A percentile compares a stretch with the other conserved stretches of the same genome.
Evolutionary conservation across 345 rosid genomes (phyloP).

Genomic region (Corchorus capsularis): DNA sequence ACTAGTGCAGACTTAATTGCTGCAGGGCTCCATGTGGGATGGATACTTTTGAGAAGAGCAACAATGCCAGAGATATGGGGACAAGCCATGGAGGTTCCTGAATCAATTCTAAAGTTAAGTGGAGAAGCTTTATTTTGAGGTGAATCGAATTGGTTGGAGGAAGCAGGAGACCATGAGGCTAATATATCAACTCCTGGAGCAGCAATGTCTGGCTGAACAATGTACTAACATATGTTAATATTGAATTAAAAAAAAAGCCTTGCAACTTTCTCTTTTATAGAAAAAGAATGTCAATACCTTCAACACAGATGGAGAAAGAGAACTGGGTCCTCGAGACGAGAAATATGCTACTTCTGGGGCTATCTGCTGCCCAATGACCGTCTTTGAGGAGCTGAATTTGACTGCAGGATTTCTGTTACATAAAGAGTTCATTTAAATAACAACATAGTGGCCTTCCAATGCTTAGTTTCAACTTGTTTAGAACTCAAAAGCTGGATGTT

Average conservation of each 20-base stretch:
- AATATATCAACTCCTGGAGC: constrained; percentile 66
- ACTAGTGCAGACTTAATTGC: constrained; percentile 57
- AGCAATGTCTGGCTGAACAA: constrained; percentile 58
- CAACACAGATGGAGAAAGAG: constrained; percentile 52
- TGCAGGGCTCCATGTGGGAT: constrained; percentile 63
- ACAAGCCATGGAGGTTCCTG: constrained; percentile 67
- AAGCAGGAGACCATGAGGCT: constrained; percentile 61
- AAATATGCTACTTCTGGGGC: constrained; percentile 58
- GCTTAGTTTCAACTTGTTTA: not conserved
- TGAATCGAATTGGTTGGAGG: constrained; percentile 3
- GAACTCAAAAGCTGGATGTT: not conserved
- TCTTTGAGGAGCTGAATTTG: constrained; percentile 45
- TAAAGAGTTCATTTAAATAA: constrained; percentile 18
- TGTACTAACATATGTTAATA: not conserved
- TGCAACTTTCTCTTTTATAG: not conserved
- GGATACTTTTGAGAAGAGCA: constrained; percentile 48
- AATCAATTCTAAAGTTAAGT: constrained; percentile 43
- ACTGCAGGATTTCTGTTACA: constrained; percentile 43
- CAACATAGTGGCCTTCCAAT: not conserved
- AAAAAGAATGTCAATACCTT: constrained; percentile 37
- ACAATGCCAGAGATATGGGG: constrained; percentile 59
- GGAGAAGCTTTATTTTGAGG: not conserved
- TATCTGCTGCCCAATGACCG: constrained; percentile 41
- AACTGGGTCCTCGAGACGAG: constrained; percentile 63
- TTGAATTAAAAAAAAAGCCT: not conserved